Base-by-base conservation (phyloP, 2,329 filamentous ascomycete genomes). In the Trichoderma lentiforme region DNA sequence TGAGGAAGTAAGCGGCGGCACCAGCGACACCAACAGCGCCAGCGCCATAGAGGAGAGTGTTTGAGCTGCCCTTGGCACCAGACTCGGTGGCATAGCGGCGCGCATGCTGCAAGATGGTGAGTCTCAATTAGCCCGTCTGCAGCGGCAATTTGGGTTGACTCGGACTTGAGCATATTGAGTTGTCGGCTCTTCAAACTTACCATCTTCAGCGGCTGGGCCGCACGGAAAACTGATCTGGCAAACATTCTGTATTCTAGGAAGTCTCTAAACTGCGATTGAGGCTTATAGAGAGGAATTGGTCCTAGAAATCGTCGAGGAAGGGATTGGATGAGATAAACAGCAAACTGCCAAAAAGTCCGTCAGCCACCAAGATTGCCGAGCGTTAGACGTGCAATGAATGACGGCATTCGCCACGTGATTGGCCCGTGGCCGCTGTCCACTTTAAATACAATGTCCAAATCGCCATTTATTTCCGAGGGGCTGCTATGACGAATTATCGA, bases 1-100 rank as follows among this genome's bases (percentile, higher is more conserved):
- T 80, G 74, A 85, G 83, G 81, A 87, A 90, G 82, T 87, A 91
- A 80, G 86, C 87, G 66, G 82, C 88, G 39, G 83, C 87, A 36
- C 83, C 87, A 72, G 88, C 92, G 24, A 89, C 83, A 28, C 53
- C 69, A 72, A 84, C 88, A 66, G 85, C 88, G 47, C 86, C 90
- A 62, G 87, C 85, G 71, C 86, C 90, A 51, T 86, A 85, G 79
- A 90, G 91, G 74, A 94, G 81, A 47, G 89, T 80, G 51, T 87
- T 81, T 78, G 88, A 87, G 79, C 86, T 84, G 74, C 87, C 84
- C 82, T 89, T 89, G 74, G 79, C 72, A 71, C 76, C 76, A 21
- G 81, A 75, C 77, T 90, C 86, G 75, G 93, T 92, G 71, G 95
- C 93, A 83, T 97, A 98, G 78, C 83, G 82, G 74, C 86, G 86